A percentile compares a stretch with the other conserved stretches of the same genome.
Evolutionary conservation across 192 early-diverging fungal species (phyloP).

Genomic region (Pilaira anomala): DNA sequence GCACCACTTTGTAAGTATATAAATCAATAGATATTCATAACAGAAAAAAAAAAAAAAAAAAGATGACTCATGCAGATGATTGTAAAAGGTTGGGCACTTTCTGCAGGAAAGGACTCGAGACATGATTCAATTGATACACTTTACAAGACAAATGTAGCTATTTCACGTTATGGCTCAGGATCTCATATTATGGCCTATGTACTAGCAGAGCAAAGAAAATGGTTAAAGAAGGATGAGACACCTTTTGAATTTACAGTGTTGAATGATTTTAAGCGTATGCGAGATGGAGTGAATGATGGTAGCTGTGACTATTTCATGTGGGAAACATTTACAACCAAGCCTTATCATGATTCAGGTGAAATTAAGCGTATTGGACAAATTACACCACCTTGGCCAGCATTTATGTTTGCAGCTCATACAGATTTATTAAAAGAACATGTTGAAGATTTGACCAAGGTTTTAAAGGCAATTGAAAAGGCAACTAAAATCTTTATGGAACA

Average conservation of each 20-base stretch:
- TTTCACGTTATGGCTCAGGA: conserved; percentile 75
- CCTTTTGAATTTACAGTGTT: conserved; percentile 67
- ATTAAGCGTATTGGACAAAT: conserved; percentile 73
- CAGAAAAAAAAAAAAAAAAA: conserved; percentile 12
- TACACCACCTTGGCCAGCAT: conserved; percentile 88
- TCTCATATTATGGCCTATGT: conserved; percentile 75
- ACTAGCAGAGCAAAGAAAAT: conserved; percentile 62
- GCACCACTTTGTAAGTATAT: conserved; percentile 61
- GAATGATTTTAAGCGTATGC: conserved; percentile 72
- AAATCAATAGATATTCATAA: conserved; percentile 24
- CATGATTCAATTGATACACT: conserved; percentile 43
- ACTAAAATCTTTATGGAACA: conserved; percentile 45
- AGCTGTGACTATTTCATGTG: conserved; percentile 80
- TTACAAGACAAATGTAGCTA: conserved; percentile 42
- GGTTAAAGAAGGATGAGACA: conserved; percentile 37
- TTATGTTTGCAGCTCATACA: conserved; percentile 69
- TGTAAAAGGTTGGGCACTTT: conserved; percentile 61
- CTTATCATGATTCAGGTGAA: conserved; percentile 66
- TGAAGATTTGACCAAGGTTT: conserved; percentile 24
- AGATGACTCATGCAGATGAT: conserved; percentile 31
- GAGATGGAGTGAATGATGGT: conserved; percentile 60
- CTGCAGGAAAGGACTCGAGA: conserved; percentile 48
- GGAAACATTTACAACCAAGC: conserved; percentile 91
- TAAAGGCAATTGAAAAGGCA: conserved; percentile 42
- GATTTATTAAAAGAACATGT: conserved; percentile 34